Evolutionary conservation across 1,284 basidiomycete species (phyloP), one percentile per base, ranked within the genome.

Genomic region (Exsudoporus floridanus): DNA sequence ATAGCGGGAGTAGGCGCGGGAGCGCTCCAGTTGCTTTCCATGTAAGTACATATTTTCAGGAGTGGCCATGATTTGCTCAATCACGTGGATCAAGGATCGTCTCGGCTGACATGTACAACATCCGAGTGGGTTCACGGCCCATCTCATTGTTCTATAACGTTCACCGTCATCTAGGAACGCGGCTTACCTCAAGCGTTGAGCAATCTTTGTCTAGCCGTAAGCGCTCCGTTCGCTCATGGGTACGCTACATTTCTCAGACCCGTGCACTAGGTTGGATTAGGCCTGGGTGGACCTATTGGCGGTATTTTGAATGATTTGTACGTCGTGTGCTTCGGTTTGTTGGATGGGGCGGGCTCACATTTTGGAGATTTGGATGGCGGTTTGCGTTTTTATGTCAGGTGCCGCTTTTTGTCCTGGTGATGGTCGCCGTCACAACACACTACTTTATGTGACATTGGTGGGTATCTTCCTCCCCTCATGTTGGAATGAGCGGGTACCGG

Each of bases 351-450:
- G 23, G 18, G 30, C 43, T 61, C 16, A 56, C n/a, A 1, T 16
- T 9, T 28, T 21, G 55, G n/a, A 60, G 58, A 36, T 53, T 57
- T 38, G 58, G 58, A 14, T 59, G 58, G 58, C 60, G 58, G 35
- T 25, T 37, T 7, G 53, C 54, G 5, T 62, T 59, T 31, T 49
- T 56, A 16, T 49, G 35, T 30, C 60, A 62, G 30, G 38, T 62
- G 10, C 58, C 60, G 1, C 30, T 57, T 12, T 47, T 59, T 37
- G 18, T 52, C 3, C 7, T 60, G n/a, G 46, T 57, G 16, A 28
- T 53, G 36, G 23, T 60, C n/a, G 8, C 48, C 35, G 25, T 50
- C 40, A 21, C 56, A 56, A 51, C 14, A 48, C 27, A 4, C 30
- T 59, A 30, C 34, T 27, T 25, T 59, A 59, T 38, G 55, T 41